Base-by-base conservation (phyloP, 2,329 filamentous ascomycete genomes). In the Lasiodiplodia sp. region DNA sequence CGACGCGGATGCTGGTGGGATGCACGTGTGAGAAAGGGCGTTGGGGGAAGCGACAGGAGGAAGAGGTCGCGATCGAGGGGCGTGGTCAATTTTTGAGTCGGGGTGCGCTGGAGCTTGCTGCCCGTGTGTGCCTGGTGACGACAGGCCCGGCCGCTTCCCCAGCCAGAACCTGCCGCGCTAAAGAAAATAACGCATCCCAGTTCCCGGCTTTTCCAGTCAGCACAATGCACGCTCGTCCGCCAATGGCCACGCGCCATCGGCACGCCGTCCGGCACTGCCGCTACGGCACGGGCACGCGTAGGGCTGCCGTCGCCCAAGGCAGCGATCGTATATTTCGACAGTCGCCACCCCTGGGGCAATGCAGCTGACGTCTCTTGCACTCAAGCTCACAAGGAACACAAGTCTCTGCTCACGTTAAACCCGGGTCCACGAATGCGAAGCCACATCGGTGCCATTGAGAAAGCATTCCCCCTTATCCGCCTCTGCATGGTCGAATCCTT, bases 41-140 rank as follows among this genome's bases (percentile, higher is more conserved):
- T 37, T 31, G 60, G 28, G 25, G 67, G 28, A 51, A 31, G 52
- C 28, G 67, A 38, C 4, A 58, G 31, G 58, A 63, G 40, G 51
- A 38, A 38, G 51, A 65, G 18, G 23, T 55, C 11, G 51, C n/a
- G 49, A 53, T 57, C 44, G 60, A 68, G 58, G 66, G 37, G 56
- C 56, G 66, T 60, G 56, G 57, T 55, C 57, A 68, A 68, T 68
- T 28, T 68, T 68, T 68, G 66, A 68, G 65, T 60, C 65, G 53
- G 53, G 65, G 38, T 67, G 64, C 57, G 64, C 52, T 56, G 16
- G 18, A 60, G 55, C 55, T 56, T 55, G 63, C 49, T 34, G 49
- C 63, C 49, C 38, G 49, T 40, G 49, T 40, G 37, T 67, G 65
- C 40, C 65, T 56, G 49, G 56, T 62, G 56, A 62, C 66, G 66